Percentiles rank a stretch among this genome's conserved stretches.
These are phyloP conservation scores for Polychaeton citri DNA, from an alignment of 2,329 filamentous ascomycete species.

Conservation along the genomic window DNA sequence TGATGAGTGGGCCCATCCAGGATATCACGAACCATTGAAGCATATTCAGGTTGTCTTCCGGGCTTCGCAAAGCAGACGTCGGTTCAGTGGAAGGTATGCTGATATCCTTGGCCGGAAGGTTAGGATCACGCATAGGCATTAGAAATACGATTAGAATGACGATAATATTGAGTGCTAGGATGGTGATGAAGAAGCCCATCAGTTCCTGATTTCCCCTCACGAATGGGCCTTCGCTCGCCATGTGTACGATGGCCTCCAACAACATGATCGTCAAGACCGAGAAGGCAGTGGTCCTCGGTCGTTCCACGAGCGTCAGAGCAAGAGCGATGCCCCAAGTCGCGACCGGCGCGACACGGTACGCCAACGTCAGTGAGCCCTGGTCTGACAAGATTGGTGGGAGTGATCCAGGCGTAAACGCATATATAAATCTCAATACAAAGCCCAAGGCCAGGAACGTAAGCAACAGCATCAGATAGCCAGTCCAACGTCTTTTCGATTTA, in stretches of 20 bases:
- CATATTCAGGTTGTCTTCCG: constrained; percentile 66
- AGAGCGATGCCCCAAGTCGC: constrained; percentile 13
- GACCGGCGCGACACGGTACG: constrained; percentile 3
- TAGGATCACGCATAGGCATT: constrained; percentile 58
- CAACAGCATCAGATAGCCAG: constrained; percentile 7
- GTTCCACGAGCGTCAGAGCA: constrained; percentile 10
- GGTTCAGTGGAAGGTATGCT: constrained; percentile 44
- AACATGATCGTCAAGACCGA: constrained; percentile 11
- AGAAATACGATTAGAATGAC: constrained; percentile 43
- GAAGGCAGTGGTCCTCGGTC: constrained; percentile 16
- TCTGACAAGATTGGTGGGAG: constrained; percentile 1
- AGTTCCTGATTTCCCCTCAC: constrained; percentile 9
- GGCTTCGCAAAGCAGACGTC: constrained; percentile 48
- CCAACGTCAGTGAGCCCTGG: constrained; percentile 2
- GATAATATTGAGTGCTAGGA: constrained; percentile 26
- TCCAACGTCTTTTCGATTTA: constrained; percentile 19
- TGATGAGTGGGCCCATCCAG: constrained; percentile 68
- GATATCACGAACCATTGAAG: constrained; percentile 78
- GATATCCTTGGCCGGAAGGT: constrained; percentile 42
- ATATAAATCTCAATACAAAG: constrained; percentile 6
- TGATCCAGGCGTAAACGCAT: neutral
- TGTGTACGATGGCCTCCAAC: constrained; percentile 8
- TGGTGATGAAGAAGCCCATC: constrained; percentile 20
- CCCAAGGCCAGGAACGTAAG: constrained; percentile 7
- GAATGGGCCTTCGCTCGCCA: constrained; percentile 10